Evolutionary conservation across 495 filamentous ascomycete genomes (phyloP).

Genomic region (Aspergillus diversus): DNA sequence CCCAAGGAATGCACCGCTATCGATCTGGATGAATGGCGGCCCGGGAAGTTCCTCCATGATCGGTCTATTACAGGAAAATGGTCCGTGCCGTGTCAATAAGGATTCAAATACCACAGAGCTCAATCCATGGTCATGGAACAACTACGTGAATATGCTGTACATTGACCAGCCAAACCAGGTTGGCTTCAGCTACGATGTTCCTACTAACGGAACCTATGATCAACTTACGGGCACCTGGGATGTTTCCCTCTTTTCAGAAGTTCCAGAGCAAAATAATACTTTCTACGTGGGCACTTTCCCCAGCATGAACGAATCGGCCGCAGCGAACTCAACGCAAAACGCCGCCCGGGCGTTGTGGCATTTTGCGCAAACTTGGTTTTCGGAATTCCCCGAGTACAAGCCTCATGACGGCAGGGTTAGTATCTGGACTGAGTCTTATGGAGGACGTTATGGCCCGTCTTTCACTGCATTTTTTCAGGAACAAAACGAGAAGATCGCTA

Average conservation of each 20-base stretch:
- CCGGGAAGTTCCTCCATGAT: slow-evolving; percentile 64
- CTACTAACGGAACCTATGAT: slow-evolving; percentile 41
- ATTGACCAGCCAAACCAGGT: slow-evolving; percentile 67
- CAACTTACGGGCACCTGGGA: slow-evolving; percentile 28
- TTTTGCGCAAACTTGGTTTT: slow-evolving; percentile 61
- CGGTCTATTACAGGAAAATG: slow-evolving; percentile 65
- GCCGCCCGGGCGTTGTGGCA: slow-evolving; percentile 58
- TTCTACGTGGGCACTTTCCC: slow-evolving; percentile 64
- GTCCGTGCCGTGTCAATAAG: slow-evolving; percentile 60
- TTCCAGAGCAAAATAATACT: slow-evolving; percentile 60
- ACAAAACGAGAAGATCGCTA: slow-evolving; percentile 62
- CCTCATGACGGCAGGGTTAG: slow-evolving; percentile 58
- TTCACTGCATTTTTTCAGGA: slow-evolving; percentile 67
- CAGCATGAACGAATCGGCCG: slow-evolving; percentile 46
- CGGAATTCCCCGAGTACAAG: slow-evolving; percentile 58
- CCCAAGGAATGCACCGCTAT: slow-evolving; percentile 48
- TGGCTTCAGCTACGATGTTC: slow-evolving; percentile 62
- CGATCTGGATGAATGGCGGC: slow-evolving; percentile 60
- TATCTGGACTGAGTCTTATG: slow-evolving; percentile 63
- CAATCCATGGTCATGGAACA: slow-evolving; percentile 65
- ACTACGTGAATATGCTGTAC: slow-evolving; percentile 66
- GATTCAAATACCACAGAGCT: slow-evolving; percentile 53
- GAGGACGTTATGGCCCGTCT: slow-evolving; percentile 68
- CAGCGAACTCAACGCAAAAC: slow-evolving; percentile 57
- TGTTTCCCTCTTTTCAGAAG: slow-evolving; percentile 39